Evolutionary conservation across 257 asterid genomes (phyloP).

Genomic region (Plantago elongata): DNA sequence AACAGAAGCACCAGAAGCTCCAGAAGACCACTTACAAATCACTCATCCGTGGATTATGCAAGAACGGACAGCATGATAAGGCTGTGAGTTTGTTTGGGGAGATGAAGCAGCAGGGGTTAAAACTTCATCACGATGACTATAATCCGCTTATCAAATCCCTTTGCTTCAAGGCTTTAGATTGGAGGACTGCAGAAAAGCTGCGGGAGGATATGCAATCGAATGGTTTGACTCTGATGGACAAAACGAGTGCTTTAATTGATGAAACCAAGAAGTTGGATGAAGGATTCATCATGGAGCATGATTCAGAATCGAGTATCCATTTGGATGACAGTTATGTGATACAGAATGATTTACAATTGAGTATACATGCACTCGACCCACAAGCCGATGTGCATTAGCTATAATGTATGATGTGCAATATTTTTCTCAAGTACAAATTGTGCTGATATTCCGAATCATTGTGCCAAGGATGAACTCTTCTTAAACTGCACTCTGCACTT

Average conservation of each 20-base stretch:
- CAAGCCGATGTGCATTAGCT: too few species aligned
- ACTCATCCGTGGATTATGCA: slow-evolving; percentile 75
- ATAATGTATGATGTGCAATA: too few species aligned
- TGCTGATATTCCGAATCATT: too few species aligned
- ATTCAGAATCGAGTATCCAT: background rate
- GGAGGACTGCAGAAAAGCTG: slow-evolving; percentile 72
- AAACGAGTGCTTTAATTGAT: slow-evolving; percentile 58
- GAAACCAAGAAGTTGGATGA: slow-evolving; percentile 81
- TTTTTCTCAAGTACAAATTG: too few species aligned
- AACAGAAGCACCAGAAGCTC: slow-evolving; percentile 56
- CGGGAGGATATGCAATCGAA: slow-evolving; percentile 56
- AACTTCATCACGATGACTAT: slow-evolving; percentile 65
- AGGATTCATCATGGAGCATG: slow-evolving; percentile 22
- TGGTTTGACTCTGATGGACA: slow-evolving; percentile 58
- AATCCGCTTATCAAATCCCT: slow-evolving; percentile 76
- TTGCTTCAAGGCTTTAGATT: slow-evolving; percentile 77
- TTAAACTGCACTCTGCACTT: too few species aligned
- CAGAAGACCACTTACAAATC: slow-evolving; percentile 52
- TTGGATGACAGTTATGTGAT: too few species aligned
- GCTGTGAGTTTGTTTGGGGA: slow-evolving; percentile 60
- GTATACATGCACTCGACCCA: too few species aligned
- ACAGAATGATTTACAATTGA: too few species aligned
- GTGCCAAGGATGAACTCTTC: too few species aligned
- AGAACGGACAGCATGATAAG: slow-evolving; percentile 67
- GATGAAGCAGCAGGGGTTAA: slow-evolving; percentile 66